Conservation (phyloP, 768 basidiomycete species). For the Russula olivacea region DNA sequence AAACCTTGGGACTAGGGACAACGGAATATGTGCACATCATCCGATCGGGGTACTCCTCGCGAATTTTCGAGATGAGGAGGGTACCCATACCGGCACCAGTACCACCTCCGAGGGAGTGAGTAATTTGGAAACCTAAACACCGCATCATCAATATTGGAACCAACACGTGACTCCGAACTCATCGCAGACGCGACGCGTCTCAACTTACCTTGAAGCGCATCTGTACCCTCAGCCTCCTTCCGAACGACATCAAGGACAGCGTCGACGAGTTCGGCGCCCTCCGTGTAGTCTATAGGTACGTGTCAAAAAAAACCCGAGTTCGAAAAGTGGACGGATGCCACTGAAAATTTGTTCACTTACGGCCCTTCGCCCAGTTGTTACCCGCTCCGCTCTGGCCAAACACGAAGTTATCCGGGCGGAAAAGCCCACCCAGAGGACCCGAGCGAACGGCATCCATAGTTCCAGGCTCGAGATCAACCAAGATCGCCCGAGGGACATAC, state of each 20-base stretch:
- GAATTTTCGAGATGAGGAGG: constrained; percentile 96
- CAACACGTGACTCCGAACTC: constrained; percentile 23
- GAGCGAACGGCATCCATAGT: constrained; percentile 92
- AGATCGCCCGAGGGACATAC: constrained; percentile 97
- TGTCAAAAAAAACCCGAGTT: constrained; percentile 13
- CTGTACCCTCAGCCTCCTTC: constrained; percentile 97
- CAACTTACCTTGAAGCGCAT: constrained; percentile 89
- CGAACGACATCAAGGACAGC: constrained; percentile 96
- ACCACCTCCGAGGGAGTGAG: constrained; percentile 97
- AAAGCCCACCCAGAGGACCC: constrained; percentile 83
- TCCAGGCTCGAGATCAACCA: constrained; percentile 97
- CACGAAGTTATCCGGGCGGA: constrained; percentile 98
- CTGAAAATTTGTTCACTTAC: constrained; percentile 46
- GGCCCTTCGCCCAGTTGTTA: constrained; percentile 99
- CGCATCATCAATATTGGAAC: constrained; percentile 2
- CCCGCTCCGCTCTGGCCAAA: constrained; percentile 98
- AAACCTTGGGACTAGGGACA: constrained; percentile 94
- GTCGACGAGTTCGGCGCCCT: constrained; percentile 98
- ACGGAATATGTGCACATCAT: constrained; percentile 99
- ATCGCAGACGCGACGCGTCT: constrained; percentile 17
- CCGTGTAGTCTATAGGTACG: constrained; percentile 66
- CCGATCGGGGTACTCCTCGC: constrained; percentile 97
- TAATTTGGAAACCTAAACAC: constrained; percentile 88
- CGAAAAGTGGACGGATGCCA: background rate
- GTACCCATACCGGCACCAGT: constrained; percentile 99